Percentiles rank a stretch among this genome's conserved stretches.
Conservation (phyloP, 306 rosid genomes). For the Leucaena leucocephala region DNA sequence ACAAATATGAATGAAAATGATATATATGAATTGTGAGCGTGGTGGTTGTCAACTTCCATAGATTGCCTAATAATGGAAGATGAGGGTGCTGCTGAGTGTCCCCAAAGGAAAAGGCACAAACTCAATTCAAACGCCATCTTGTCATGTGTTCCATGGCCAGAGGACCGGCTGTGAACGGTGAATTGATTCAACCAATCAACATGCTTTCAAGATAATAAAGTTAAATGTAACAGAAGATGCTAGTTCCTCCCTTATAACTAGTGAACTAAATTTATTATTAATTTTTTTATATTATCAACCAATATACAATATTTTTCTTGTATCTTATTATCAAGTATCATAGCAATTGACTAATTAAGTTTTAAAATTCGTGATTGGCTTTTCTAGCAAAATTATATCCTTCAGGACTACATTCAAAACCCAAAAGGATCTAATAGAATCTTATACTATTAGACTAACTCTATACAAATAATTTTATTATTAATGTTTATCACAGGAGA, state of each 20-base stretch:
- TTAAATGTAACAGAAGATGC: too few species aligned
- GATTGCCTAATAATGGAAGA: slow-evolving; percentile 13
- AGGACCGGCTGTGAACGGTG: not conserved
- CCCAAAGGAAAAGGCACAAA: slow-evolving; percentile 3
- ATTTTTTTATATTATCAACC: too few species aligned
- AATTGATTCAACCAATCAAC: slow-evolving; percentile 5
- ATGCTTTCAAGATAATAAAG: not conserved
- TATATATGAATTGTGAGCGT: not conserved
- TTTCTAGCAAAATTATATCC: too few species aligned
- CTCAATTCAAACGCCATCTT: slow-evolving; percentile 34
- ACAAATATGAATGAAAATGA: not conserved
- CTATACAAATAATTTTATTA: not conserved
- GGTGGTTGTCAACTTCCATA: slow-evolving; percentile 28
- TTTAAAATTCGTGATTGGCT: too few species aligned
- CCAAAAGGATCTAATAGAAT: too few species aligned
- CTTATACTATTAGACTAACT: too few species aligned
- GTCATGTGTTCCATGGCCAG: not conserved
- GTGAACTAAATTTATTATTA: too few species aligned
- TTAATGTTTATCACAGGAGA: not conserved
- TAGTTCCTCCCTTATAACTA: too few species aligned
- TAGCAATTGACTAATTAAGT: too few species aligned
- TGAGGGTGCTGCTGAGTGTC: not conserved
- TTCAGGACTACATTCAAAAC: too few species aligned
- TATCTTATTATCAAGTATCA: too few species aligned
- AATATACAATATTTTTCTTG: not conserved